phyloP scores from a whole-genome alignment of 106 monocot species.

The Platanthera guangdongensis region DNA sequence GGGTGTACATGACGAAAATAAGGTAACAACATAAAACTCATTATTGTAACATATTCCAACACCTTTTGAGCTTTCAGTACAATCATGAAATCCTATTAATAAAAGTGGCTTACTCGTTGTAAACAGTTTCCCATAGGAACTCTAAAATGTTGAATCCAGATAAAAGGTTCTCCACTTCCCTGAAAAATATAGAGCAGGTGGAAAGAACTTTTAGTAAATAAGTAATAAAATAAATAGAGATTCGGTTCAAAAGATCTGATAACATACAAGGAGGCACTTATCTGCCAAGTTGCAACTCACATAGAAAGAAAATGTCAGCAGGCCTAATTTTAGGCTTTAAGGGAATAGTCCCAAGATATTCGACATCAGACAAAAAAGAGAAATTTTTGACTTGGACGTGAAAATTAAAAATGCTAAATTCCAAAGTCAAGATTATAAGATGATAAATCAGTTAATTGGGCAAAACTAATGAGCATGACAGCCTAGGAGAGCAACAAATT shows the following conservation, averaged over 20 bases:
- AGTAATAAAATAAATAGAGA: not conserved
- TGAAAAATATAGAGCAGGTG: not conserved
- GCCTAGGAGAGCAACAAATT: not conserved
- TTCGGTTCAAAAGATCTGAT: not conserved
- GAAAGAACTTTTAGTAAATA: not conserved
- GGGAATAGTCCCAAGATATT: not conserved
- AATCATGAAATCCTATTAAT: not conserved
- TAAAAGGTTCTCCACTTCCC: not conserved
- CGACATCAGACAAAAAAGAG: not conserved
- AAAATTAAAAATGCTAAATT: slow-evolving; percentile 1
- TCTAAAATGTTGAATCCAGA: not conserved
- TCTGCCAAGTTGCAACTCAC: not conserved
- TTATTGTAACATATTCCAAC: no score
- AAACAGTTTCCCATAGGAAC: slow-evolving; percentile 7
- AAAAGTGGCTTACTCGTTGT: not conserved
- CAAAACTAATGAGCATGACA: not conserved
- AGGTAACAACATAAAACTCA: no score
- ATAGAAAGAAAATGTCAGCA: not conserved
- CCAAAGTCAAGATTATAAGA: not conserved
- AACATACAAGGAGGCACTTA: not conserved
- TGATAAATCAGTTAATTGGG: not conserved
- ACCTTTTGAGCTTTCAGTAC: not conserved
- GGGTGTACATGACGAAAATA: no score
- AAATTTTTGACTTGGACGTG: not conserved
- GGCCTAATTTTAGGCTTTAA: not conserved